A percentile compares a stretch with the other conserved stretches of the same genome.
Evolutionary conservation across 2,329 filamentous ascomycete species (phyloP).

Genomic region (Hymenoscyphus fructigenus): DNA sequence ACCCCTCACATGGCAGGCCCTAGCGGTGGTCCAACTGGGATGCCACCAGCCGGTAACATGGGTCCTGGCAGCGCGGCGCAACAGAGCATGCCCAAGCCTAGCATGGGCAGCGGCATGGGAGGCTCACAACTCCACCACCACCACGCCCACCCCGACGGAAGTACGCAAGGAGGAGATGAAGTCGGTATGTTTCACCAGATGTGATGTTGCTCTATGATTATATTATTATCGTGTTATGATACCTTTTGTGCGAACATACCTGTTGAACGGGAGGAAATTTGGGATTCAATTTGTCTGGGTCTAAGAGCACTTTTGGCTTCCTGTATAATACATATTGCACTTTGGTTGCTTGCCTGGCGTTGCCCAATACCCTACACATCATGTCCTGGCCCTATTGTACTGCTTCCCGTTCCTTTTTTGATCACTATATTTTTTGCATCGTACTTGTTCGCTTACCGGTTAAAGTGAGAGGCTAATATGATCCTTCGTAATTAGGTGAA

Average conservation of each 20-base stretch:
- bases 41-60: constrained; percentile 64
- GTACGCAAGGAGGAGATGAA: constrained; percentile 68
- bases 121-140: constrained; percentile 67
- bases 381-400: constrained; percentile 33
- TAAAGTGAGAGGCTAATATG: constrained; percentile 37
- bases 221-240: constrained; percentile 38
- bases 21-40: constrained; percentile 62
- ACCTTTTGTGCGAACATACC: constrained; percentile 34
- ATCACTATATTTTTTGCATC: constrained; percentile 4
- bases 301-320: constrained; percentile 28
- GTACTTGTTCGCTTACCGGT: constrained; percentile 28
- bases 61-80: constrained; percentile 46
- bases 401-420: constrained; percentile 16
- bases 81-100: constrained; percentile 62
- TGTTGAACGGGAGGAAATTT: constrained; percentile 28
- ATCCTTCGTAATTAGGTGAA: constrained; percentile 49
- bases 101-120: constrained; percentile 64
- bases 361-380: constrained; percentile 30
- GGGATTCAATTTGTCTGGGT: constrained; percentile 22
- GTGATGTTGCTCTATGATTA: constrained; percentile 51
- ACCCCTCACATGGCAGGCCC: constrained; percentile 64
- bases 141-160: constrained; percentile 68
- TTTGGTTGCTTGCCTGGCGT: constrained; percentile 31
- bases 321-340: constrained; percentile 40
- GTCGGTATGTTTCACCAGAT: constrained; percentile 96